Conservation (phyloP, 2,329 filamentous ascomycete genomes). For the Myriosclerotinia duriaeana region DNA sequence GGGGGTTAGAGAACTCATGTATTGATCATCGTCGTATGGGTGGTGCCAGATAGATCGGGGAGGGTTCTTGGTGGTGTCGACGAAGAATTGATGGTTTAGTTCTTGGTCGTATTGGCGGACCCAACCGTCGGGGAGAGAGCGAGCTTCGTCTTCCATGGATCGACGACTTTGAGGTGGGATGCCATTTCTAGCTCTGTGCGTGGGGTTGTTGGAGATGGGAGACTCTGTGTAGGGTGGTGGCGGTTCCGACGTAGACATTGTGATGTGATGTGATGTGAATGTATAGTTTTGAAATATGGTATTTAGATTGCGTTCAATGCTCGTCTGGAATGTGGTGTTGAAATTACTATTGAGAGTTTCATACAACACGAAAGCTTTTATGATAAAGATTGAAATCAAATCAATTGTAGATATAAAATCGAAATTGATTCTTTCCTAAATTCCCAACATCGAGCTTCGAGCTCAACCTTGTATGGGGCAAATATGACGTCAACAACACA, state of each 20-base stretch:
- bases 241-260: slow-evolving; percentile 28
- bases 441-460: too few relatives aligned
- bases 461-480: too few relatives aligned
- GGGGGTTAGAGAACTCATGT: slow-evolving; percentile 49
- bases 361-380: too few relatives aligned
- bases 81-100: slow-evolving; percentile 60
- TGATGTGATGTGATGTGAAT: not conserved
- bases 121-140: slow-evolving; percentile 57
- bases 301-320: too few relatives aligned
- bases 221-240: slow-evolving; percentile 43
- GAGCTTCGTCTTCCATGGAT: slow-evolving; percentile 61
- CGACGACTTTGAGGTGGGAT: slow-evolving; percentile 53
- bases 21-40: slow-evolving; percentile 59
- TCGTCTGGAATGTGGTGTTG: too few relatives aligned
- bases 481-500: too few relatives aligned
- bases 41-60: slow-evolving; percentile 61
- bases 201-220: slow-evolving; percentile 34
- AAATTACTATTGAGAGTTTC: not conserved
- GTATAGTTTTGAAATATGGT: not conserved
- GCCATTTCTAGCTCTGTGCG: slow-evolving; percentile 47
- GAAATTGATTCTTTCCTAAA: not conserved
- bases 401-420: too few relatives aligned
- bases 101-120: slow-evolving; percentile 55
- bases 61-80: slow-evolving; percentile 55
- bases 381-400: too few relatives aligned